These are phyloP conservation scores for Metschnikowia noctiluminum DNA, from an alignment of 805 yeast genomes.

Conservation along the genomic window DNA sequence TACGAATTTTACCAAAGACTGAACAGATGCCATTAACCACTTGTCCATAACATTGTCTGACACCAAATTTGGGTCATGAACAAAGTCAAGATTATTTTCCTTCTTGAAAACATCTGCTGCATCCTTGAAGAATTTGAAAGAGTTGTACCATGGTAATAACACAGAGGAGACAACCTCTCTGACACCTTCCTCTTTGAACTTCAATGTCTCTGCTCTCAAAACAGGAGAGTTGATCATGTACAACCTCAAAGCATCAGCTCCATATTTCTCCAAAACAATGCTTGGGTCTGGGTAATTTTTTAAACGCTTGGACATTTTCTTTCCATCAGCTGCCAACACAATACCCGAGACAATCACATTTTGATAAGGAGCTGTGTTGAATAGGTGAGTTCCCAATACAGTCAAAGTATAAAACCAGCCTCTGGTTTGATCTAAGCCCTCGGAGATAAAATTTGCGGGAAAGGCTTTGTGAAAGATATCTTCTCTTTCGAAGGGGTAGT, in stretches of 20 bases:
- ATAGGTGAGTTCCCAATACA: constrained; percentile 91
- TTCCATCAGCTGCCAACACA: constrained; percentile 96
- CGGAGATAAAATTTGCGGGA: constrained; percentile 98
- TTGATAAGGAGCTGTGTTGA: constrained; percentile 88
- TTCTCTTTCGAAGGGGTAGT: constrained; percentile 89
- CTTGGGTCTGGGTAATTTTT: constrained; percentile 97
- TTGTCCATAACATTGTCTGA: constrained; percentile 93
- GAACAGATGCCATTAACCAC: constrained; percentile 96
- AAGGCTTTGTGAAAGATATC: constrained; percentile 68
- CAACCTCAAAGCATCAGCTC: constrained; percentile 96
- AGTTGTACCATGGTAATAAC: constrained; percentile 97
- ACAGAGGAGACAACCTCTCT: constrained; percentile 96
- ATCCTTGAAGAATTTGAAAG: constrained; percentile 93
- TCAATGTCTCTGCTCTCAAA: constrained; percentile 91
- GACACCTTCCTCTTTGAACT: constrained; percentile 98
- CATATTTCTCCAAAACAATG: constrained; percentile 76
- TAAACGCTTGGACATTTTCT: constrained; percentile 97
- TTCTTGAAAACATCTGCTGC: constrained; percentile 84
- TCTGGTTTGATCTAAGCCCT: constrained; percentile 99
- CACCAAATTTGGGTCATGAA: constrained; percentile 59
- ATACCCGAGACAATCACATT: constrained; percentile 96
- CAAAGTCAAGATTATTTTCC: constrained; percentile 64
- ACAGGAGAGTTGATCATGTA: constrained; percentile 97
- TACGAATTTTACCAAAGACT: constrained; percentile 80
- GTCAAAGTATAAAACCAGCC: constrained; percentile 99